phyloP scores from a whole-genome alignment of 2,329 filamentous ascomycete genomes.

The Hymenoscyphus linearis region DNA sequence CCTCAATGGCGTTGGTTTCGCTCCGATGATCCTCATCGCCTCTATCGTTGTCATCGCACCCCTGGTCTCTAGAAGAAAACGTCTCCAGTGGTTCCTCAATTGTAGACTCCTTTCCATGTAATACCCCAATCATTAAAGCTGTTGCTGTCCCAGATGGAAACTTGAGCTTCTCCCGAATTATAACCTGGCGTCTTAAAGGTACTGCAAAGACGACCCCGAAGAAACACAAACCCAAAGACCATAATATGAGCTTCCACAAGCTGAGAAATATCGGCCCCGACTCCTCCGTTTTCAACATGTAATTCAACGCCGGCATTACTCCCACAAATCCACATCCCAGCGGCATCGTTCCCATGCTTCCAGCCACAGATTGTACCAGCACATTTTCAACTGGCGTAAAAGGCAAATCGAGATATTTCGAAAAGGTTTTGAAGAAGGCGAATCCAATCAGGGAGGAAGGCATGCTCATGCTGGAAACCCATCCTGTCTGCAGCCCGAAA shows the following conservation, averaged over 20 bases:
- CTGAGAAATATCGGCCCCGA: conserved; percentile 69
- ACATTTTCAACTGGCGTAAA: conserved; percentile 97
- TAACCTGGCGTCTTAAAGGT: conserved; percentile 82
- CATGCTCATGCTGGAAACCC: conserved; percentile 91
- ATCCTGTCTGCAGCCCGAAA: conserved; percentile 87
- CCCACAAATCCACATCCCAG: conserved; percentile 93
- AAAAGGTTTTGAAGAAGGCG: conserved; percentile 80
- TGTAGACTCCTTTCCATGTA: conserved; percentile 61
- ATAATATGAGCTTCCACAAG: conserved; percentile 74
- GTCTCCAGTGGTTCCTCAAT: conserved; percentile 10
- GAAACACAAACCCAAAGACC: conserved; percentile 89
- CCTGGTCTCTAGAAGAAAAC: neutral
- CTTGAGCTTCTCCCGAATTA: conserved; percentile 84
- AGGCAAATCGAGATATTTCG: conserved; percentile 66
- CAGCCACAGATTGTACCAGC: conserved; percentile 90
- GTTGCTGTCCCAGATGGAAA: conserved; percentile 96
- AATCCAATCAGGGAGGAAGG: conserved; percentile 91
- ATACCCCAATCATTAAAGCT: conserved; percentile 82
- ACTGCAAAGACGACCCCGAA: conserved; percentile 97
- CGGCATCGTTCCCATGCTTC: conserved; percentile 94
- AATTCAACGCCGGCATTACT: conserved; percentile 89
- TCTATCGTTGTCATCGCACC: neutral
- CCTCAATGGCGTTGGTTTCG: conserved; percentile 21
- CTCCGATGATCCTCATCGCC: conserved; percentile 6
- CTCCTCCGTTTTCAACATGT: conserved; percentile 71